Conservation (phyloP, 2,329 filamentous ascomycete species). For the Apiospora koreana region DNA sequence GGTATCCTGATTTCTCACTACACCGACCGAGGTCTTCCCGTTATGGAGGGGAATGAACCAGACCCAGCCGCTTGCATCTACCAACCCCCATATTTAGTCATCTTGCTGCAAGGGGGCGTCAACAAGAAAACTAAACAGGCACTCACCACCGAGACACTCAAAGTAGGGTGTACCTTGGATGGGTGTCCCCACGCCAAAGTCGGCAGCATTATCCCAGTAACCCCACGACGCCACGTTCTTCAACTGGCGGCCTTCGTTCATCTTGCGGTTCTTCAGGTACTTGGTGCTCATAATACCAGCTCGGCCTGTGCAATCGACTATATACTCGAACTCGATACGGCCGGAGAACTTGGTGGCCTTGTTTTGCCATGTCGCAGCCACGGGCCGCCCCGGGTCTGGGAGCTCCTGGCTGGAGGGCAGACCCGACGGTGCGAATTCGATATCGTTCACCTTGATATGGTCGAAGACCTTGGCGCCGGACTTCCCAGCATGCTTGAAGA, state of each 20-base stretch:
- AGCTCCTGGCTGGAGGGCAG: not conserved
- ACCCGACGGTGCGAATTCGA: slow-evolving; percentile 30
- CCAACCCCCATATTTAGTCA: not conserved
- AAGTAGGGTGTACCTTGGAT: not conserved
- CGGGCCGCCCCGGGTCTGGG: slow-evolving; percentile 30
- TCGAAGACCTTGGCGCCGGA: slow-evolving; percentile 44
- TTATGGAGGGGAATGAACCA: slow-evolving; percentile 54
- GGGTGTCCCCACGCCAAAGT: slow-evolving; percentile 29
- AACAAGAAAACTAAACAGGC: not conserved
- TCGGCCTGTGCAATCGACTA: slow-evolving; percentile 52
- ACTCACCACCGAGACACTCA: not conserved
- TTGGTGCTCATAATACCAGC: slow-evolving; percentile 47
- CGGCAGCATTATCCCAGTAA: slow-evolving; percentile 42
- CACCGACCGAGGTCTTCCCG: slow-evolving; percentile 43
- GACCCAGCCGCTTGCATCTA: slow-evolving; percentile 49
- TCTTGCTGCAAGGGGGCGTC: too few relatives aligned
- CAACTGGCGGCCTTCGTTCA: slow-evolving; percentile 41
- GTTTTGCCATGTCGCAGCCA: slow-evolving; percentile 35
- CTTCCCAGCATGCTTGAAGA: slow-evolving; percentile 43
- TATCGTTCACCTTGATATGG: slow-evolving; percentile 35
- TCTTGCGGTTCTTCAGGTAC: slow-evolving; percentile 48
- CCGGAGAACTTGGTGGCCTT: slow-evolving; percentile 34
- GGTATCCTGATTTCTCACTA: slow-evolving; percentile 29
- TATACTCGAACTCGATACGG: slow-evolving; percentile 45
- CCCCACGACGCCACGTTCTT: slow-evolving; percentile 53